These are phyloP conservation scores for Nymphaea colorata DNA, from an alignment of 164 flowering plant genomes.

Conservation along the genomic window DNA sequence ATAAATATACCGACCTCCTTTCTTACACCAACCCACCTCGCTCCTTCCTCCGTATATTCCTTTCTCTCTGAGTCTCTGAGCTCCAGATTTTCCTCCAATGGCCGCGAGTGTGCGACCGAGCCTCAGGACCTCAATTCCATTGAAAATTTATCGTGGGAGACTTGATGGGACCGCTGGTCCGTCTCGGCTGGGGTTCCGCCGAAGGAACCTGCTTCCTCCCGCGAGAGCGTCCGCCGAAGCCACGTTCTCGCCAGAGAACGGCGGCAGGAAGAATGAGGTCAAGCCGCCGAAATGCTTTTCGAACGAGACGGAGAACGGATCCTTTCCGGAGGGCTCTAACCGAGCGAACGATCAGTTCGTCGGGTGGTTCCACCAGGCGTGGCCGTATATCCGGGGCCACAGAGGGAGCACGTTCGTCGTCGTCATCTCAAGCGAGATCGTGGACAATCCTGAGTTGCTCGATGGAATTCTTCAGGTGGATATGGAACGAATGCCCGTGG, in stretches of 20 bases:
- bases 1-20: neutral
- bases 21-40: neutral
- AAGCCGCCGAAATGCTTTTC: neutral
- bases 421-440: constrained; percentile 40
- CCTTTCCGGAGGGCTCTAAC: neutral
- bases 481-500: neutral
- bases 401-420: constrained; percentile 63
- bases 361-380: constrained; percentile 35
- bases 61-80: neutral
- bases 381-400: constrained; percentile 47
- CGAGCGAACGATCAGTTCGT: constrained; percentile 15
- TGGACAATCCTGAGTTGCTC: constrained; percentile 22
- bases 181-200: neutral
- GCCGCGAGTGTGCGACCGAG: neutral
- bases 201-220: neutral
- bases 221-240: neutral
- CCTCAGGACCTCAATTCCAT: neutral
- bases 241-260: neutral
- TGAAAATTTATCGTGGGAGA: neutral
- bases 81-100: neutral
- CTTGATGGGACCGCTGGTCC: neutral
- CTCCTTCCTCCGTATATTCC: neutral
- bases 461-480: constrained; percentile 51
- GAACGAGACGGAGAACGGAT: neutral
- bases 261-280: neutral